phyloP scores from a whole-genome alignment of 176 grass and related monocot genomes.

The Aechmea fasciata region DNA sequence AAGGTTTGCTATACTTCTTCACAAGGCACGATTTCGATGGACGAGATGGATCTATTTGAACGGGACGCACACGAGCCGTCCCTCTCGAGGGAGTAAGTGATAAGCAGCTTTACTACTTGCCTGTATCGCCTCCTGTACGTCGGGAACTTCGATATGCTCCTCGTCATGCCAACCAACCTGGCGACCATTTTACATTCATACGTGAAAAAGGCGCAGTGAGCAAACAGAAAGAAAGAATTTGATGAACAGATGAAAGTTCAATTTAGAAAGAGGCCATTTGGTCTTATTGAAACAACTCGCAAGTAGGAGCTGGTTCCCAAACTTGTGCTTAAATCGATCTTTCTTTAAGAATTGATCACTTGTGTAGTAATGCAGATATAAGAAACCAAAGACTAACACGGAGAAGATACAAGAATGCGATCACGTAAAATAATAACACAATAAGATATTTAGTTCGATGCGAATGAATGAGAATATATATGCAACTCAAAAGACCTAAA shows the following conservation, averaged over 20 bases:
- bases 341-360: too few species aligned
- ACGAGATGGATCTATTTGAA: slow-evolving; percentile 11
- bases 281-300: too few species aligned
- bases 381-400: too few species aligned
- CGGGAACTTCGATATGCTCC: slow-evolving; percentile 69
- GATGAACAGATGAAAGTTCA: too few species aligned
- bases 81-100: slow-evolving; percentile 45
- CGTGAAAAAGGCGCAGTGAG: not conserved
- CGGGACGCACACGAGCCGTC: slow-evolving; percentile 34
- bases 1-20: slow-evolving; percentile 40
- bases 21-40: slow-evolving; percentile 36
- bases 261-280: too few species aligned
- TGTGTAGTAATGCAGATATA: too few species aligned
- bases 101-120: slow-evolving; percentile 54
- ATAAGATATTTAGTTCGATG: not conserved
- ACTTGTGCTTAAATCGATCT: too few species aligned
- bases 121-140: slow-evolving; percentile 71
- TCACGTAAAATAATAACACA: not conserved
- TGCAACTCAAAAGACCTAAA: not conserved
- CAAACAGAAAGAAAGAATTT: not conserved
- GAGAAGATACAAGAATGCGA: too few species aligned
- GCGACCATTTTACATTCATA: not conserved
- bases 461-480: not conserved
- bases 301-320: too few species aligned
- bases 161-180: slow-evolving; percentile 74